Conservation (phyloP, 2,329 filamentous ascomycete genomes). For the Fusarium camptoceras region DNA sequence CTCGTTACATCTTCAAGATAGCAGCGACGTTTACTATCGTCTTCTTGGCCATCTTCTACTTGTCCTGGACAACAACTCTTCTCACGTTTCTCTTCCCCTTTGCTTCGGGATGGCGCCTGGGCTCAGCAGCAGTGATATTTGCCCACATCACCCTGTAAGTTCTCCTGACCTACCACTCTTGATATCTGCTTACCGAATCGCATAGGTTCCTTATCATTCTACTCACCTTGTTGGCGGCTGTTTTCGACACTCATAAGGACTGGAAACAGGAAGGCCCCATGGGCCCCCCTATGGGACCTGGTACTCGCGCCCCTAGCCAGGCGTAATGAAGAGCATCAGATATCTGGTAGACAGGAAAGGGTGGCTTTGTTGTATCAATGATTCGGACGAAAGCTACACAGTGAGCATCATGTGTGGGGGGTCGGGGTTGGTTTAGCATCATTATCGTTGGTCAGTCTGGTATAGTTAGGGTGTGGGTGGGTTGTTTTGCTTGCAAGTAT, state of each 20-base stretch:
- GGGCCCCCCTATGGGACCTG: neutral
- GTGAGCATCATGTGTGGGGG: neutral
- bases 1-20: conserved; percentile 44
- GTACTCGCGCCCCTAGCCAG: neutral
- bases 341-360: neutral
- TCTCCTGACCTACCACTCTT: neutral
- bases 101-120: neutral
- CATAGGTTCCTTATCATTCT: conserved; percentile 39
- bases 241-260: conserved; percentile 28
- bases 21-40: conserved; percentile 41
- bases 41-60: conserved; percentile 19
- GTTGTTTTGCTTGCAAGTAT: neutral
- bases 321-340: neutral
- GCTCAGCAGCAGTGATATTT: conserved; percentile 23
- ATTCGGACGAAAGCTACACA: neutral
- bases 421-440: neutral
- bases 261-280: neutral
- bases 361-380: neutral
- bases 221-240: conserved; percentile 32
- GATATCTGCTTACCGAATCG: conserved; percentile 19
- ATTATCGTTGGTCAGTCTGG: neutral
- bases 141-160: conserved; percentile 46
- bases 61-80: conserved; percentile 5
- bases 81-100: conserved; percentile 3
- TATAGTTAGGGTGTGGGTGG: neutral